Conservation (phyloP, 1,284 basidiomycete genomes). For the Boletus albobrunnescens region DNA sequence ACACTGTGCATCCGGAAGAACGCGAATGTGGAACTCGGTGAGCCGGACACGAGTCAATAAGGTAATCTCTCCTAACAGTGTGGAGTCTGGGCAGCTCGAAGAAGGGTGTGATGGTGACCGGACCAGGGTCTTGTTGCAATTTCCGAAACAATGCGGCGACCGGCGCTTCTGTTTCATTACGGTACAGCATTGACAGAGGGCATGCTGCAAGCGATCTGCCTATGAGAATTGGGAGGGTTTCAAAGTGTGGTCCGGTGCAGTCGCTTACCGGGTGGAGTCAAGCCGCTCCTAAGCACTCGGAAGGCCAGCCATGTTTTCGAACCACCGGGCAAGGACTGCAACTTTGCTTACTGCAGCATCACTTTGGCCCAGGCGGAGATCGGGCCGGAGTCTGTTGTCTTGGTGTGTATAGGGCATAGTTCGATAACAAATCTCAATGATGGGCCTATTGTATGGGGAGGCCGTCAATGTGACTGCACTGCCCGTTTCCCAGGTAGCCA, state of each 20-base stretch:
- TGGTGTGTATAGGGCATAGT: slow-evolving; percentile 63
- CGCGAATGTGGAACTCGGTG: slow-evolving; percentile 11
- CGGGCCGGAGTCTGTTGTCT: slow-evolving; percentile 61
- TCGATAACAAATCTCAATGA: slow-evolving; percentile 66
- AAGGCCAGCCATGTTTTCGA: slow-evolving; percentile 62
- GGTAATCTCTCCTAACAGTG: slow-evolving; percentile 10
- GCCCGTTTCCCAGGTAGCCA: slow-evolving; percentile 40
- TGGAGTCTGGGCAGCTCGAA: slow-evolving; percentile 18
- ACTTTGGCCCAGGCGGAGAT: slow-evolving; percentile 63
- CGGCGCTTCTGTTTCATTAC: slow-evolving; percentile 23
- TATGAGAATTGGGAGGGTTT: slow-evolving; percentile 8
- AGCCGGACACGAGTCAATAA: slow-evolving; percentile 13
- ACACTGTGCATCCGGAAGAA: slow-evolving; percentile 3
- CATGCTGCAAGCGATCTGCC: slow-evolving; percentile 12
- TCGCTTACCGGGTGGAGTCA: slow-evolving; percentile 13
- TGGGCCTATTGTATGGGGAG: slow-evolving; percentile 58
- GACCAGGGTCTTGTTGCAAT: slow-evolving; percentile 15
- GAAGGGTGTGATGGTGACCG: slow-evolving; percentile 20
- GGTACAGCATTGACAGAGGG: slow-evolving; percentile 21
- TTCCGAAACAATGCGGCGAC: slow-evolving; percentile 27
- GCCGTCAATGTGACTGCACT: slow-evolving; percentile 51
- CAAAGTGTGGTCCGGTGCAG: slow-evolving; percentile 13
- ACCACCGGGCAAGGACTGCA: slow-evolving; percentile 63
- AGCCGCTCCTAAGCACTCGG: slow-evolving; percentile 10
- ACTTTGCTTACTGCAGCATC: slow-evolving; percentile 67